phyloP scores from a whole-genome alignment of 768 basidiomycete genomes.

The Amanita brunnescens region DNA sequence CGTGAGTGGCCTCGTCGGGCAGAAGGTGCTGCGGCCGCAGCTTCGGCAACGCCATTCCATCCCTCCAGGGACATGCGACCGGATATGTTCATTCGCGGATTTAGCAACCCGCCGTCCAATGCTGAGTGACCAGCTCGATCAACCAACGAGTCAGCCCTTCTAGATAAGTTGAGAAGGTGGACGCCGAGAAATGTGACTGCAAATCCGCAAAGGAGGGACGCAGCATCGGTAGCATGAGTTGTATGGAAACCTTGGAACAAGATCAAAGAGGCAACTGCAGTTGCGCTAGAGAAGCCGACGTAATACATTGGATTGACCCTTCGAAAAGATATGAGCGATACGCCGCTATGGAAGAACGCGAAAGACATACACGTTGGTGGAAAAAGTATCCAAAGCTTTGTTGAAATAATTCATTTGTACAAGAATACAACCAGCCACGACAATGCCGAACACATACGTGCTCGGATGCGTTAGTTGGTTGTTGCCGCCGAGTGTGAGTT shows the following conservation, averaged over 20 bases:
- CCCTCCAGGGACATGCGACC: conserved; percentile 77
- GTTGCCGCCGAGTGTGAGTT: conserved; percentile 85
- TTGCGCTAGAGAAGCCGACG: conserved; percentile 91
- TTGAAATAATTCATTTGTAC: conserved; percentile 97
- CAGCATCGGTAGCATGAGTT: conserved; percentile 65
- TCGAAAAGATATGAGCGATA: conserved; percentile 1
- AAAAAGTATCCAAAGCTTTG: conserved; percentile 94
- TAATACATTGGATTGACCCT: conserved; percentile 99
- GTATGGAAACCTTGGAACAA: conserved; percentile 98
- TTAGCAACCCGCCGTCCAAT: conserved; percentile 59
- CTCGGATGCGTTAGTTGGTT: conserved; percentile 93
- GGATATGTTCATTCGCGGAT: conserved; percentile 73
- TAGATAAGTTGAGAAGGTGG: conserved; percentile 83
- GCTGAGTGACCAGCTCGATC: conserved; percentile 39
- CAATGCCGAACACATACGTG: conserved; percentile 91
- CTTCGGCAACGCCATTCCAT: conserved; percentile 41
- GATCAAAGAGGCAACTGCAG: conserved; percentile 89
- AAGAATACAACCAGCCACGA: conserved; percentile 77
- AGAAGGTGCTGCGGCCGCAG: conserved; percentile 15
- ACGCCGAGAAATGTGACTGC: conserved; percentile 93
- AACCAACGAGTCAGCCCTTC: conserved; percentile 43
- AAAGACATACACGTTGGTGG: conserved; percentile 84
- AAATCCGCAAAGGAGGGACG: conserved; percentile 87
- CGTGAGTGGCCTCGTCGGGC: conserved; percentile 29
- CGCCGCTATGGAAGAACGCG: neutral